Base-by-base conservation (phyloP, 2,329 filamentous ascomycete genomes). In the Aaosphaeria pasadenensis region DNA sequence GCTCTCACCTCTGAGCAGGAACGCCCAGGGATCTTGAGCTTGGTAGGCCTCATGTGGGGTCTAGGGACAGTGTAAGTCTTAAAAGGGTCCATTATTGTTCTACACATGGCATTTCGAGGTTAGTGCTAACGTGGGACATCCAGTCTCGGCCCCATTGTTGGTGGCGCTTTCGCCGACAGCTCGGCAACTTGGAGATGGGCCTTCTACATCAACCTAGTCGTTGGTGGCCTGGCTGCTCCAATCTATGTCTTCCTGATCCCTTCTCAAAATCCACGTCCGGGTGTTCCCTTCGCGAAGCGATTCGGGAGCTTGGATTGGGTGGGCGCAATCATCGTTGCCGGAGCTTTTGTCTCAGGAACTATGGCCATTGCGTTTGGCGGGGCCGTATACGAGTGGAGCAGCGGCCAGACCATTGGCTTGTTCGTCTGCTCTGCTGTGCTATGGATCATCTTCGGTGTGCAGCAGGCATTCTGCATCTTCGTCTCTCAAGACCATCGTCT, bases 341-440 rank as follows among this genome's bases (percentile, higher is more conserved):
- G 69, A 1, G 66, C 69, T 9, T 70, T 75, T 33, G 56, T 70
- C 1, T 63, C 64, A 5, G 50, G 77, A 30, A 63, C 77, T 30
- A 71, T 83, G 63, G 78, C 72, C 3, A 71, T 82, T 49, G 71
- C 69, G 46, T 79, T 81, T 38, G 79, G 77, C 7, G 80, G 80
- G 3, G 60, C 66, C 1, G 36, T 72, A 4, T 83, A 74, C 43
- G 54, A 67, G 0, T 83, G 79, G 79, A 53, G 66, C 45, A 69
- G 64, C 5, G 71, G 66, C 1, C 58, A 64, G 0, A 68, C 70
- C 24, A 80, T 82, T 39, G 67, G 64, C 0, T 59, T 76, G 1
- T 81, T 77, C 60, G 66, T 75, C 11, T 49, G 77, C 1, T 73
- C 73, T 11, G 75, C 67, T 1, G 62, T 77, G 0, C 53, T 74